Conservation (phyloP, 805 yeast species). For the Candida golubevii region DNA sequence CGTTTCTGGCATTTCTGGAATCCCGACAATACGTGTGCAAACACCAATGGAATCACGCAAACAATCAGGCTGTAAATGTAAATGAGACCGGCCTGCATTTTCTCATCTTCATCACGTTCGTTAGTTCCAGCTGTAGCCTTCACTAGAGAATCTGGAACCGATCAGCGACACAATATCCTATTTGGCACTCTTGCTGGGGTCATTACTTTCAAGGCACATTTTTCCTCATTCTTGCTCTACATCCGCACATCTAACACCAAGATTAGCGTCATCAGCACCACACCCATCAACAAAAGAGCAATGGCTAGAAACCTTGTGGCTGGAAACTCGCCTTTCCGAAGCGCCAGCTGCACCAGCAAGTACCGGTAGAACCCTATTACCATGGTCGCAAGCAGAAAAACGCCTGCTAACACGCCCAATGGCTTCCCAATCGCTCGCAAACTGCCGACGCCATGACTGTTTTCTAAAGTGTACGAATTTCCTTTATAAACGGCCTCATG, state of each 20-base stretch:
- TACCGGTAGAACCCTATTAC: constrained; percentile 10
- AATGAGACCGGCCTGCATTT: no score
- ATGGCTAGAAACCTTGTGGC: constrained; percentile 10
- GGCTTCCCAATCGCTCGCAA: constrained; percentile 9
- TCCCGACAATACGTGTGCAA: no score
- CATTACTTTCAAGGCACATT: no score
- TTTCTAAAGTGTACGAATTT: neutral
- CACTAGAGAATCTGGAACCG: no score
- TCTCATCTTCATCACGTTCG: no score
- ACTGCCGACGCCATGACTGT: neutral
- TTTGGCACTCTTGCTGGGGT: no score
- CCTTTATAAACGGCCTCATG: constrained; percentile 5
- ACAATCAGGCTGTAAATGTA: no score
- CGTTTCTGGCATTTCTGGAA: no score
- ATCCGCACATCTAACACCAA: constrained; percentile 9
- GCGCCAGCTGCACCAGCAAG: constrained; percentile 9
- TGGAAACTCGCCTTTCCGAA: constrained; percentile 11
- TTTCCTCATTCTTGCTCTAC: no score
- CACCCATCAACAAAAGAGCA: constrained; percentile 4
- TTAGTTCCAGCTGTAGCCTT: no score
- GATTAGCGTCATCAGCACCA: constrained; percentile 8
- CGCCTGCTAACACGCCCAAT: constrained; percentile 10
- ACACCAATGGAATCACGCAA: no score
- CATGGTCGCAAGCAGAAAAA: constrained; percentile 6
- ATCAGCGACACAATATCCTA: no score